phyloP scores from a whole-genome alignment of 1,284 basidiomycete genomes.

The Coniferiporia weirii region DNA sequence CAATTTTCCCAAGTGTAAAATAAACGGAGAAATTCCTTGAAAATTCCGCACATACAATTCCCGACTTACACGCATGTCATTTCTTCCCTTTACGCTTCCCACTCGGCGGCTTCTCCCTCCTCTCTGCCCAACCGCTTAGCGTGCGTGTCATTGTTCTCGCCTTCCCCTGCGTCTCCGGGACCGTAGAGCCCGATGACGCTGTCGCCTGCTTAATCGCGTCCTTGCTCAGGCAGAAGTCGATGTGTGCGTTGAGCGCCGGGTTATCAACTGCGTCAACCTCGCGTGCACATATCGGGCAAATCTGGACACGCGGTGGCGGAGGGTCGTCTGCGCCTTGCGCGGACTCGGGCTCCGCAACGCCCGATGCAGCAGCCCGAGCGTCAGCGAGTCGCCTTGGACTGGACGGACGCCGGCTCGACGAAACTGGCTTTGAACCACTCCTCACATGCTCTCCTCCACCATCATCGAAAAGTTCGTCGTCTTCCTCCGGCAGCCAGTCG shows the following conservation, averaged over 20 bases:
- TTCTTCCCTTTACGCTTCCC: conserved; percentile 1
- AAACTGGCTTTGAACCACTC: not conserved
- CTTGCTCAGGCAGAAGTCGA: conserved; percentile 74
- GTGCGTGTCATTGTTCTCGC: not conserved
- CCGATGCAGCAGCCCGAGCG: not conserved
- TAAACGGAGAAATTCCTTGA: not conserved
- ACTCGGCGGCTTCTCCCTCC: not conserved
- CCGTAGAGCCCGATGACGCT: conserved; percentile 21
- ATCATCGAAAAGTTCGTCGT: not conserved
- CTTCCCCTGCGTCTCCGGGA: not conserved
- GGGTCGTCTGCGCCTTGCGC: not conserved
- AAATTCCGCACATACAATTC: not conserved
- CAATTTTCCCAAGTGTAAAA: not conserved
- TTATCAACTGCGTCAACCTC: conserved; percentile 52
- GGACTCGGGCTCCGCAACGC: not conserved
- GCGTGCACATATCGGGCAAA: conserved; percentile 63
- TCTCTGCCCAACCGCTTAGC: conserved; percentile 1
- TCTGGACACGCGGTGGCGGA: not conserved
- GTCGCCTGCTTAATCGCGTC: conserved; percentile 66
- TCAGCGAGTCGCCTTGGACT: not conserved
- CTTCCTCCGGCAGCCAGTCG: not conserved
- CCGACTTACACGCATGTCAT: not conserved
- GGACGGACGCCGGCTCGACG: not conserved
- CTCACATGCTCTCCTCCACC: not conserved
- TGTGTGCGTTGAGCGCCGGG: conserved; percentile 61